These are phyloP conservation scores for Microbotryum scabiosae DNA, from an alignment of 1,284 basidiomycete genomes.

Conservation along the genomic window DNA sequence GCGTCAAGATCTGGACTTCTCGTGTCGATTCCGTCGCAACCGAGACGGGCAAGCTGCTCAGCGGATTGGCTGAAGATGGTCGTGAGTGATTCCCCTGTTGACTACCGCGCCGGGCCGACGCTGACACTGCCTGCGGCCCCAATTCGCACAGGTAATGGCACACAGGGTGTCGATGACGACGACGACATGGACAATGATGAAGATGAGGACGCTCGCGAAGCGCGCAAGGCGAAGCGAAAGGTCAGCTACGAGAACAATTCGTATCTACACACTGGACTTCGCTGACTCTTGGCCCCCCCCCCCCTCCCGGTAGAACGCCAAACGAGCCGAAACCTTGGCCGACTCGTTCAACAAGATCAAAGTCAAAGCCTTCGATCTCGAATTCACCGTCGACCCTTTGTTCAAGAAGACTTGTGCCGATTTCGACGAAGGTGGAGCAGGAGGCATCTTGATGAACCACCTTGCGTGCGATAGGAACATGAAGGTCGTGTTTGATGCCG, in stretches of 20 bases:
- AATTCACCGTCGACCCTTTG: conserved; percentile 91
- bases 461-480: conserved; percentile 61
- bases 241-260: conserved; percentile 1
- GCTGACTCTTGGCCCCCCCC: background rate
- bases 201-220: conserved; percentile 43
- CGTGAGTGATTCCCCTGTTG: background rate
- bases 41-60: conserved; percentile 90
- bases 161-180: conserved; percentile 42
- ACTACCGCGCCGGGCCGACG: background rate
- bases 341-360: conserved; percentile 72
- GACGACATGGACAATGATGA: conserved; percentile 54
- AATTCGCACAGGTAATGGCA: background rate
- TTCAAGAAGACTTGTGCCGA: conserved; percentile 98
- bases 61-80: conserved; percentile 64
- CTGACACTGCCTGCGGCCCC: background rate
- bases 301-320: background rate
- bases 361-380: conserved; percentile 75
- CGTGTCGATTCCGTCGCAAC: conserved; percentile 94
- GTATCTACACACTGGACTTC: background rate
- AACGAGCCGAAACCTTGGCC: conserved; percentile 58
- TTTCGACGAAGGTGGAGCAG: conserved; percentile 96
- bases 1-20: conserved; percentile 99
- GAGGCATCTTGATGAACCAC: conserved; percentile 89
- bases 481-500: conserved; percentile 91
- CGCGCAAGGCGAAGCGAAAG: conserved; percentile 47